These are phyloP conservation scores for Penicillium sp. DNA, from an alignment of 2,329 filamentous ascomycete species.

Conservation along the genomic window DNA sequence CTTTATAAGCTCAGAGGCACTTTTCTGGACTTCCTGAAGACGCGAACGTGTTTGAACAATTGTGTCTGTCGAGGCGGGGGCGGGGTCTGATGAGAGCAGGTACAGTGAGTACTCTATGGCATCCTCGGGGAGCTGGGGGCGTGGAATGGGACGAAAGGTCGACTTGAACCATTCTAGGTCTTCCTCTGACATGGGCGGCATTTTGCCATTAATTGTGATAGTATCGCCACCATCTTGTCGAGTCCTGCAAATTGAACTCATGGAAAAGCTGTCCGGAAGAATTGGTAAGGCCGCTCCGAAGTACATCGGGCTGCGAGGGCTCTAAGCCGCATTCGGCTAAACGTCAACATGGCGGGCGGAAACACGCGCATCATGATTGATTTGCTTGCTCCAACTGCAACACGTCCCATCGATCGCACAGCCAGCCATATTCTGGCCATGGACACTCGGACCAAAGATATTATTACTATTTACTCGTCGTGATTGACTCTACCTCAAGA, in stretches of 20 bases:
- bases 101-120: slow-evolving; percentile 82
- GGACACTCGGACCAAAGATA: slow-evolving; percentile 18
- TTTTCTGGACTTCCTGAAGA: slow-evolving; percentile 69
- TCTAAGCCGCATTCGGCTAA: slow-evolving; percentile 34
- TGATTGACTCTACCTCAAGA: slow-evolving; percentile 4
- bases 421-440: slow-evolving; percentile 18
- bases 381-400: slow-evolving; percentile 10
- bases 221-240: slow-evolving; percentile 1
- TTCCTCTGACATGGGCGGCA: slow-evolving; percentile 48
- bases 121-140: slow-evolving; percentile 68
- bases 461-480: neutral
- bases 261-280: slow-evolving; percentile 9
- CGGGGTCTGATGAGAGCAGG: slow-evolving; percentile 57
- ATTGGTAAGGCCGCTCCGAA: neutral
- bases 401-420: neutral
- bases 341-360: slow-evolving; percentile 35
- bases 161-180: slow-evolving; percentile 64
- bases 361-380: slow-evolving; percentile 18
- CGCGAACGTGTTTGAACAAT: slow-evolving; percentile 51
- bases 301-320: neutral
- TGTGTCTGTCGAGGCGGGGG: slow-evolving; percentile 52
- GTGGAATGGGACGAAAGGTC: slow-evolving; percentile 62
- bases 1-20: slow-evolving; percentile 60
- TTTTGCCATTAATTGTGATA: slow-evolving; percentile 17
- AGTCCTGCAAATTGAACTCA: neutral